Evolutionary conservation across 257 asterid genomes (phyloP).

Genomic region (Fraxinus pennsylvanica): DNA sequence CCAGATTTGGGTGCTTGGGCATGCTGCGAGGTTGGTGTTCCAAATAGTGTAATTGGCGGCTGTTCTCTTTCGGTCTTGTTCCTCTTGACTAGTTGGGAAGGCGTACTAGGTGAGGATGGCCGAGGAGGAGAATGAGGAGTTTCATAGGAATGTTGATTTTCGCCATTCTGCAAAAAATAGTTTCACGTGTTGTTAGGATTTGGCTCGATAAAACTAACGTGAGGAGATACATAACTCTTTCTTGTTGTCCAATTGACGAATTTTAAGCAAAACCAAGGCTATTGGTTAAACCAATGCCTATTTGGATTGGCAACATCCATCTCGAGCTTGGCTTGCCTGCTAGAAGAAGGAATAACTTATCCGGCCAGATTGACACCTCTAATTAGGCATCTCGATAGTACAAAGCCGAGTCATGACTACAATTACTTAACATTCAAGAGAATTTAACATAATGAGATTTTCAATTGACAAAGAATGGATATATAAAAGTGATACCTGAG

Average conservation of each 20-base stretch:
- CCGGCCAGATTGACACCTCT: no score
- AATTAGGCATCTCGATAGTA: no score
- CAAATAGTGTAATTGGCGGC: constrained; percentile 17
- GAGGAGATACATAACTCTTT: no score
- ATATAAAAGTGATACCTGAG: constrained; percentile 36
- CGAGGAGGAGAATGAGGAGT: neutral
- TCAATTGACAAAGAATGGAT: neutral
- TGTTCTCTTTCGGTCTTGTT: constrained; percentile 16
- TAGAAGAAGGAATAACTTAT: no score
- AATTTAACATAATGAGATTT: neutral
- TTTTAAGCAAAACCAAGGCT: no score
- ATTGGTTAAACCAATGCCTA: no score
- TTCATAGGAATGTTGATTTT: constrained; percentile 13
- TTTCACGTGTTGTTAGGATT: neutral
- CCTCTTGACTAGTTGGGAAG: constrained; percentile 30
- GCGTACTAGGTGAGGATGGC: constrained; percentile 31
- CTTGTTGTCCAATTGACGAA: no score
- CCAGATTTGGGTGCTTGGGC: constrained; percentile 36
- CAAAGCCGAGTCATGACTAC: no score
- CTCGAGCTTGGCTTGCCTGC: no score
- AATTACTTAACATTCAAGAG: neutral
- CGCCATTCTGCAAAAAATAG: constrained; percentile 27
- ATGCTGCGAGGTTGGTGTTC: constrained; percentile 13
- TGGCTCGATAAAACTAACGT: no score
- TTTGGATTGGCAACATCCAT: no score